Conservation (phyloP, 805 yeast species). For the Kodamaea kaohsiungensis region DNA sequence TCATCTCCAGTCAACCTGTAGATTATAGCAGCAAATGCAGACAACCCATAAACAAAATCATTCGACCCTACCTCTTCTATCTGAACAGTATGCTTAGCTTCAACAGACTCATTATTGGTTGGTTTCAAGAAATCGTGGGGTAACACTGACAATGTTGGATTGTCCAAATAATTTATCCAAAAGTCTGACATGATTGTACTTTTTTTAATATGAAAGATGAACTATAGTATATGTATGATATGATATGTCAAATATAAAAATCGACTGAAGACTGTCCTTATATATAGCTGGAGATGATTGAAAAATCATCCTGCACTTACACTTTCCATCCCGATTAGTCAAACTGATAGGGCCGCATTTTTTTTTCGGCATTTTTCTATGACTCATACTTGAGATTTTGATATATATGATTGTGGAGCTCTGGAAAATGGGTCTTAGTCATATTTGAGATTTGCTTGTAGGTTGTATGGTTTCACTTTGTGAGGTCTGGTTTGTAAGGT, state of each 20-base stretch:
- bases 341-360: too few species aligned
- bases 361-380: too few species aligned
- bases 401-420: too few species aligned
- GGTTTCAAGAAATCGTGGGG: slow-evolving; percentile 90
- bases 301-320: neutral
- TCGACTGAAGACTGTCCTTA: neutral
- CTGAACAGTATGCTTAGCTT: slow-evolving; percentile 49
- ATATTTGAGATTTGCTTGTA: too few species aligned
- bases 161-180: slow-evolving; percentile 70
- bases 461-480: too few species aligned
- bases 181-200: slow-evolving; percentile 24
- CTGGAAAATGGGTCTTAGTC: too few species aligned
- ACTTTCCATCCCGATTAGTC: neutral
- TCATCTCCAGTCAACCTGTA: slow-evolving; percentile 91
- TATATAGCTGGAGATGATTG: neutral
- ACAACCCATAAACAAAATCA: slow-evolving; percentile 53
- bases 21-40: slow-evolving; percentile 69
- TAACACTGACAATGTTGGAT: slow-evolving; percentile 81
- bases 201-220: neutral
- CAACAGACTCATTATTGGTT: slow-evolving; percentile 62
- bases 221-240: neutral
- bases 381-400: too few species aligned
- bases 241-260: too few species aligned
- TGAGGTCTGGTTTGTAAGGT: too few species aligned
- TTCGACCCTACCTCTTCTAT: slow-evolving; percentile 14